Conservation (phyloP, 2,329 filamentous ascomycete genomes). For the Tolypocladium paradoxum region DNA sequence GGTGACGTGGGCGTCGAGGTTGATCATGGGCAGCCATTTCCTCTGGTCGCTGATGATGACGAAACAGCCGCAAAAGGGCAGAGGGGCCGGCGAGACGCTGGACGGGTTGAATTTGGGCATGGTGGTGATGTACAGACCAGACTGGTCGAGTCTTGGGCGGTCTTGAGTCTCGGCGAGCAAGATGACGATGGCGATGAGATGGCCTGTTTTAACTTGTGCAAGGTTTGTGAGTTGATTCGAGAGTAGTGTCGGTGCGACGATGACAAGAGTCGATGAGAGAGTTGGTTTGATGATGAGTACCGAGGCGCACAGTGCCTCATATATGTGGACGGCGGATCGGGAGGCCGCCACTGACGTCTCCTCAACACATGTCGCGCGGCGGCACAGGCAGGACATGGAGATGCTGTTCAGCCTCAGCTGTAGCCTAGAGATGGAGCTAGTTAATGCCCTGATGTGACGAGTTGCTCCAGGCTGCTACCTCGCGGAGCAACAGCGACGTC, state of each 20-base stretch:
- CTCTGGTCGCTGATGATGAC: conserved; percentile 11
- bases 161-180: not conserved
- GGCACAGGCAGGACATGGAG: not conserved
- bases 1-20: conserved; percentile 46
- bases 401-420: not conserved
- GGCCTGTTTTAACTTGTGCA: no score
- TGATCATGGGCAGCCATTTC: conserved; percentile 46
- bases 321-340: not conserved
- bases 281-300: not conserved
- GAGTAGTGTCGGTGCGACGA: no score
- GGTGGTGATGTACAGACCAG: no score
- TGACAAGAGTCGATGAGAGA: not conserved
- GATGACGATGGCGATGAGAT: no score
- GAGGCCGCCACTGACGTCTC: not conserved
- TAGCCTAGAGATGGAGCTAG: not conserved
- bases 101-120: not conserved
- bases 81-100: not conserved
- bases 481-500: no score
- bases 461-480: no score
- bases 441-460: not conserved
- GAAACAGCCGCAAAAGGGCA: conserved; percentile 23
- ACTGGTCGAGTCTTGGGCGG: not conserved
- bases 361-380: not conserved
- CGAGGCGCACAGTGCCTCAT: not conserved
- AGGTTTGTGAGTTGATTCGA: no score